Percentiles rank a stretch among this genome's conserved stretches.
Conservation (phyloP, 352 stramenopile genomes). For the Pythium aquatile region DNA sequence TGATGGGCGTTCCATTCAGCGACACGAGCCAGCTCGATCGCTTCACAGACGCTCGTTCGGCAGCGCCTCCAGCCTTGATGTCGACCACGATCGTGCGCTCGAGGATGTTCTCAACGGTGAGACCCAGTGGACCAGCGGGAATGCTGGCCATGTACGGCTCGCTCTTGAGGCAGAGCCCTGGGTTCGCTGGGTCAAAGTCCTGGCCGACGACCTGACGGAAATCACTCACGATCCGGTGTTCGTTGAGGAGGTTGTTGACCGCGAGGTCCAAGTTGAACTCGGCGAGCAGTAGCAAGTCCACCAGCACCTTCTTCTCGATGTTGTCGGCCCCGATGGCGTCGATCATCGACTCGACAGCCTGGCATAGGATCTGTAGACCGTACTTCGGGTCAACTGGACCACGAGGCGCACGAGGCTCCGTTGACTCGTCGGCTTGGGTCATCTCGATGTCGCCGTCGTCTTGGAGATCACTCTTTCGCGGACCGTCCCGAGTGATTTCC, state of each 20-base stretch:
- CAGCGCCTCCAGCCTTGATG: slow-evolving; percentile 79
- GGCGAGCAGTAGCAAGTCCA: slow-evolving; percentile 69
- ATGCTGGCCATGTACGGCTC: slow-evolving; percentile 70
- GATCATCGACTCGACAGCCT: slow-evolving; percentile 80
- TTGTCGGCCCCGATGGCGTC: slow-evolving; percentile 58
- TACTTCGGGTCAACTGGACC: slow-evolving; percentile 68
- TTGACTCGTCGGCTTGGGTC: slow-evolving; percentile 29
- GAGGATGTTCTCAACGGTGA: slow-evolving; percentile 89
- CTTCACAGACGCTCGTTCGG: slow-evolving; percentile 73
- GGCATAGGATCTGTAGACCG: slow-evolving; percentile 68
- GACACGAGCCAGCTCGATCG: slow-evolving; percentile 82
- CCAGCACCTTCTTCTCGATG: slow-evolving; percentile 70
- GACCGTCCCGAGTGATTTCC: slow-evolving; percentile 11
- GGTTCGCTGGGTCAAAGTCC: slow-evolving; percentile 61
- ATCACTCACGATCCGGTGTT: slow-evolving; percentile 74
- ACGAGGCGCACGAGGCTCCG: slow-evolving; percentile 12
- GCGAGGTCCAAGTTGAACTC: slow-evolving; percentile 81
- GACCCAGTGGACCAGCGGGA: slow-evolving; percentile 71
- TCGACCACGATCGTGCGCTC: slow-evolving; percentile 88
- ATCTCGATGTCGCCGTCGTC: slow-evolving; percentile 74
- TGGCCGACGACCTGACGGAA: slow-evolving; percentile 75
- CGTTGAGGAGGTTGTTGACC: slow-evolving; percentile 82
- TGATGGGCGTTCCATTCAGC: slow-evolving; percentile 75
- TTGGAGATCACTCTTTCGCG: slow-evolving; percentile 23
- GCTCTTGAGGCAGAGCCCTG: slow-evolving; percentile 44